Evolutionary conservation across 192 early-diverging fungal species (phyloP), one percentile per base, ranked within the genome.

Genomic region (Obelidium mucronatum): DNA sequence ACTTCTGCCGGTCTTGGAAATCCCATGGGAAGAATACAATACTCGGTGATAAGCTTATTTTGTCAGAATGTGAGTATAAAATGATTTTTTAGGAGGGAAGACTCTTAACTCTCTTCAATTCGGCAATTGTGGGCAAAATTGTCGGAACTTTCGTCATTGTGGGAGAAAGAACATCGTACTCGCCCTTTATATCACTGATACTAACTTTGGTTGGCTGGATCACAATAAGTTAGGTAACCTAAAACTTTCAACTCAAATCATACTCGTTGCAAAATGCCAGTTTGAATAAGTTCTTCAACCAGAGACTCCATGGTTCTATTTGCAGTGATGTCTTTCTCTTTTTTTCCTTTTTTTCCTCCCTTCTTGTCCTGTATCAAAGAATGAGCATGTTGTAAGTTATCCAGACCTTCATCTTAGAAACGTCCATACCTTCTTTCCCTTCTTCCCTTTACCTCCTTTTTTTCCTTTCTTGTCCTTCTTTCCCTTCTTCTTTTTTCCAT

Each of bases 251-350:
- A 26, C 54, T 39, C 37, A 68, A 4, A 39, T 6, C 31, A 34
- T 73, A 84, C 82, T 74, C 83, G 79, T 70, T 89, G 88, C 17
- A 90, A 66, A 4, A 90, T 76, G 24, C 89, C 87, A 1, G 84
- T 78, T 44, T 86, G 82, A 19, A 88, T 79, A 3, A 90, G 61
- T 75, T 89, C 87, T 66, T 89, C 89, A 37, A 87, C 77, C 31
- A 89, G 72, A 8, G 84, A 88, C 34, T 90, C 87, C 81, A 89
- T 88, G 2, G 88, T 87, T 37, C 89, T 70, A 52, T 86, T 86
- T 2, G 86, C 86, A 2, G 89, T 90, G 56, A 90, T 54, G 54
- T 90, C 89, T 75, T 90, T 90, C 62, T 90, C 89, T 63, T 90
- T 90, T 63, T 90, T 90, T 11, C 89, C 89, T 69, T 90, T 87